Base-by-base conservation (phyloP, 2,329 filamentous ascomycete species). In the Neurospora crassa region DNA sequence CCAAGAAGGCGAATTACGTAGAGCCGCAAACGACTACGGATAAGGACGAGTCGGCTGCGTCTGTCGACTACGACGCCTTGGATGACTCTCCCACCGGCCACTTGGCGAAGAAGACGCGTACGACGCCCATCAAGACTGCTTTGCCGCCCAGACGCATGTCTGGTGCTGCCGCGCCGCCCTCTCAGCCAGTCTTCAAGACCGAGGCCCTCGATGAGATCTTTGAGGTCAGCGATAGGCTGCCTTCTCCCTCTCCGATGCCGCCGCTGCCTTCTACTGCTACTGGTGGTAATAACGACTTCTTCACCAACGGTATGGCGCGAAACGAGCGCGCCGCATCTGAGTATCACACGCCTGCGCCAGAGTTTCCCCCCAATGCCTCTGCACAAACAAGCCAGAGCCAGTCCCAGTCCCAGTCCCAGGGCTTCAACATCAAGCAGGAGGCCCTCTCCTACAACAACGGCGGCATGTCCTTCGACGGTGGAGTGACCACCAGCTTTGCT, bases 1-100 rank as follows among this genome's bases (percentile, higher is more conserved):
- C 8, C 24, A 63, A 63, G 2, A 63, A 74, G 73, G 71, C 47
- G 43, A 74, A 72, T 73, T 73, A 20, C 29, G 14, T 47, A 68
- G n/a, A 67, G 29, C 16, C 68, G 2, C 41, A 37, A 6, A 67
- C n/a, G n/a, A 70, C 73, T 10, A 71, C 73, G 12, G 76, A 76
- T 12, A 76, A 76, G 37, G 75, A 74, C 67, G 75, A 76, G 45
- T 74, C 72, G 11, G 71, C 74, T 10, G 76, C 78, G 14, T 34
- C 53, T 0, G 74, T 76, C 10, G 76, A 80, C 73, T 80, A 78
- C 29, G 77, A 78, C 5, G 75, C 73, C 29, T 75, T 80, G 7
- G 80, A 81, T 1, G 20, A 73, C 63, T 68, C 76, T 40, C 68
- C 77, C 2, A 74, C 74, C 41, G 72, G 71, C 68, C 29, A 37